Conservation (phyloP, 805 yeast genomes). For the Wickerhamomyces chambardii region DNA sequence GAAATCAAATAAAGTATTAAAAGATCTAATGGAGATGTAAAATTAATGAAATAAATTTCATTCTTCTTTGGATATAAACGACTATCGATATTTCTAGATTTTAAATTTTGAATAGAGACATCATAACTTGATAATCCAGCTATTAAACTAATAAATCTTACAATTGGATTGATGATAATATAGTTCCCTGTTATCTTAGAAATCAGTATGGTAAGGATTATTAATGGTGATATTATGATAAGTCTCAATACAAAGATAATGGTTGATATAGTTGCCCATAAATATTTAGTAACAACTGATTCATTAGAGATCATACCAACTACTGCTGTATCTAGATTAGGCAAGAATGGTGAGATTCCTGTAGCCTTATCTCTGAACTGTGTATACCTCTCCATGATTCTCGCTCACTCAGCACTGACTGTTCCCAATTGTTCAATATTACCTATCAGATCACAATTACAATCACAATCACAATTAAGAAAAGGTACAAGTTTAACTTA, state of each 20-base stretch:
- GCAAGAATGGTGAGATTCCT: slow-evolving; percentile 88
- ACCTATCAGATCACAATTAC: no score
- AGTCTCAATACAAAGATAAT: slow-evolving; percentile 14
- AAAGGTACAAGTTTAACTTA: no score
- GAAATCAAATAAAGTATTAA: slow-evolving; percentile 23
- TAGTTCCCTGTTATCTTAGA: no score
- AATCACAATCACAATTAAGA: no score
- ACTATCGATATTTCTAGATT: slow-evolving; percentile 5
- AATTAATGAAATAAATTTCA: slow-evolving; percentile 38
- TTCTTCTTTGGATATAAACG: slow-evolving; percentile 25
- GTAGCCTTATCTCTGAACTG: slow-evolving; percentile 86
- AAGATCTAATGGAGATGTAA: slow-evolving; percentile 37
- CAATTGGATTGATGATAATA: no score
- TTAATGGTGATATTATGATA: slow-evolving; percentile 12
- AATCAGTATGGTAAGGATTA: slow-evolving; percentile 11
- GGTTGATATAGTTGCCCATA: slow-evolving; percentile 7
- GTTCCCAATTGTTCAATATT: no score
- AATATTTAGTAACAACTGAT: neutral
- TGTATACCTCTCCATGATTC: slow-evolving; percentile 70
- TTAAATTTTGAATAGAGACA: slow-evolving; percentile 12
- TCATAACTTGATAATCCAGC: slow-evolving; percentile 10
- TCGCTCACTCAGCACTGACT: no score
- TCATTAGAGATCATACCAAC: slow-evolving; percentile 3
- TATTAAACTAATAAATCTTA: slow-evolving; percentile 10
- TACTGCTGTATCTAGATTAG: slow-evolving; percentile 26